Percentiles rank a stretch among this genome's conserved stretches.
phyloP scores from a whole-genome alignment of 768 basidiomycete genomes.

The Cyclocybe aegerita region DNA sequence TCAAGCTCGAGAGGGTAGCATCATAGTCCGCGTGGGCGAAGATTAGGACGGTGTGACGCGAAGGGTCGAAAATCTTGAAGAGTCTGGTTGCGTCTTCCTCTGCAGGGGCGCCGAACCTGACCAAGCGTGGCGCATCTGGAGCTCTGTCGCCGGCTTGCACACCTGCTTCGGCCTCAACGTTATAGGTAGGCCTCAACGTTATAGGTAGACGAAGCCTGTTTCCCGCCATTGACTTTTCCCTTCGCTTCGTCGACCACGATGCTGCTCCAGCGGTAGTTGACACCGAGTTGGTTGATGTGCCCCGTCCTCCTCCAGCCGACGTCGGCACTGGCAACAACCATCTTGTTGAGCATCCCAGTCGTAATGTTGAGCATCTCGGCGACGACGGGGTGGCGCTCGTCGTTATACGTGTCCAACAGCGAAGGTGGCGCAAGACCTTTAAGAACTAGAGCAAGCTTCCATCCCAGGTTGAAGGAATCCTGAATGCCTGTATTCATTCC shows the following conservation, averaged over 20 bases:
- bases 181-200: slow-evolving; percentile 22
- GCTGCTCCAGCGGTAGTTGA: slow-evolving; percentile 54
- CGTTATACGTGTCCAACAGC: slow-evolving; percentile 28
- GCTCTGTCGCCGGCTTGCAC: slow-evolving; percentile 45
- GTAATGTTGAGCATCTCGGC: slow-evolving; percentile 31
- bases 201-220: slow-evolving; percentile 20
- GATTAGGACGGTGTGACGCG: slow-evolving; percentile 32
- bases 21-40: slow-evolving; percentile 24
- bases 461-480: slow-evolving; percentile 31
- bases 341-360: slow-evolving; percentile 16
- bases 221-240: slow-evolving; percentile 3
- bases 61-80: slow-evolving; percentile 27
- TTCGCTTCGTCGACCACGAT: slow-evolving; percentile 41
- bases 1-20: neutral
- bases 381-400: slow-evolving; percentile 35
- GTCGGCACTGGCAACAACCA: too few relatives aligned
- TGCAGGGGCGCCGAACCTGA: slow-evolving; percentile 1
- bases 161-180: slow-evolving; percentile 20
- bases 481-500: slow-evolving; percentile 18
- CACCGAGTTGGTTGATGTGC: slow-evolving; percentile 40
- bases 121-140: slow-evolving; percentile 37
- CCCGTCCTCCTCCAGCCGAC: slow-evolving; percentile 16
- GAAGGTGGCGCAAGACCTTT: slow-evolving; percentile 22
- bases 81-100: slow-evolving; percentile 9
- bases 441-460: slow-evolving; percentile 32